Conservation (phyloP, 768 basidiomycete species). For the Leccinum incarnatum region DNA sequence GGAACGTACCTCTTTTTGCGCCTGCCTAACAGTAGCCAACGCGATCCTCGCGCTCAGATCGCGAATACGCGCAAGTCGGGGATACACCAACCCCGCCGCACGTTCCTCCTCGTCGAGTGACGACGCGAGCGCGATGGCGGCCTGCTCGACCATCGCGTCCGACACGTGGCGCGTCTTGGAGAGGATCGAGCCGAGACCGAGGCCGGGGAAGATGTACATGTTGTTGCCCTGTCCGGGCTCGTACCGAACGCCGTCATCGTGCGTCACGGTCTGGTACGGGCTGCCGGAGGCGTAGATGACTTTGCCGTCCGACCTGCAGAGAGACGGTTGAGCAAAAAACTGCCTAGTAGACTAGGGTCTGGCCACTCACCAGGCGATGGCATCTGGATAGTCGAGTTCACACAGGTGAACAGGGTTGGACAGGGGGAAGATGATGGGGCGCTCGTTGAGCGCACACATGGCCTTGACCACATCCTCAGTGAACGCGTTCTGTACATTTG, state of each 20-base stretch:
- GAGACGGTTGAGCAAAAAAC: background rate
- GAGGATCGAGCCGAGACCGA: conserved; percentile 63
- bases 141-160: conserved; percentile 66
- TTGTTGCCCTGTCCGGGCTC: conserved; percentile 81
- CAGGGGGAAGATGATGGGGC: conserved; percentile 81
- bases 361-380: conserved; percentile 49
- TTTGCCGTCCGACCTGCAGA: conserved; percentile 54
- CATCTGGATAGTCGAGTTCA: conserved; percentile 61
- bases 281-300: conserved; percentile 74
- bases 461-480: conserved; percentile 55
- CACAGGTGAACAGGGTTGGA: conserved; percentile 67
- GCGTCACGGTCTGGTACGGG: conserved; percentile 57
- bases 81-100: conserved; percentile 59
- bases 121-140: conserved; percentile 57
- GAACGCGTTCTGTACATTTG: conserved; percentile 48
- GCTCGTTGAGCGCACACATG: conserved; percentile 62
- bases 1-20: conserved; percentile 57
- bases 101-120: conserved; percentile 56
- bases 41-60: conserved; percentile 65
- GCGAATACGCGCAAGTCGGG: conserved; percentile 62
- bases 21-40: conserved; percentile 56
- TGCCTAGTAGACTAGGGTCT: background rate
- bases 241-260: conserved; percentile 43
- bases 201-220: conserved; percentile 66
- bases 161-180: conserved; percentile 58